Base-by-base conservation (phyloP, 2,329 filamentous ascomycete genomes). In the Helotiales sp. region DNA sequence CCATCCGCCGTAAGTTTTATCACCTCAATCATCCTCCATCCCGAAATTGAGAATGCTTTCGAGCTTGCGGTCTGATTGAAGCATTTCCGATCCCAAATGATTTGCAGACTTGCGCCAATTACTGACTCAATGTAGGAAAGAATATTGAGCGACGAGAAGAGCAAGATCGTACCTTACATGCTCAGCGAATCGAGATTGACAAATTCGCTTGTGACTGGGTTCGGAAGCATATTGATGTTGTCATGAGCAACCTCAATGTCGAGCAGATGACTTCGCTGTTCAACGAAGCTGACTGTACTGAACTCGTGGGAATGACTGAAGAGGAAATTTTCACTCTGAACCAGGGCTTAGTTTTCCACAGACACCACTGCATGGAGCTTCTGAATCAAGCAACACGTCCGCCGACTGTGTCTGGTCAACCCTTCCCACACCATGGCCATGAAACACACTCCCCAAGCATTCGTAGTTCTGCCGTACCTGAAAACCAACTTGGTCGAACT, bases 131-230 rank as follows among this genome's bases (percentile, higher is more conserved):
- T 5, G 5, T 11, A 57, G 54, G 20, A 20, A 57, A 47, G 49
- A 61, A 37, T 32, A 22, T 8, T 26, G 15, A 28, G 2, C 45
- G 20, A 34, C 15, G 11, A n/a, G 8, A 61, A 37, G 61, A 63
- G 40, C 15, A 26, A 20, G 6, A 22, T 52, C 6, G 22, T 24
- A 20, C 40, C 20, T 20, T 13, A 1, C 26, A 37, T 43, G 8
- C 17, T 45, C 49, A 43, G 32, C 7, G 28, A 28, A 3, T 52
- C 20, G 49, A 69, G 59, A 71, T 76, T 45, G 50, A 71, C 7
- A n/a, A 49, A 3, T 72, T 66, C 28, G 72, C 67, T n/a, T 26
- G 28, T 15, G 58, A 68, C 10, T 75, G 73, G 72, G 45, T 70
- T 26, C 5, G 5, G 15, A 45, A 28, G 17, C 55, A 72, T 59